These are phyloP conservation scores for Diaporthe vaccinii DNA, from an alignment of 2,329 filamentous ascomycete genomes.

Conservation along the genomic window DNA sequence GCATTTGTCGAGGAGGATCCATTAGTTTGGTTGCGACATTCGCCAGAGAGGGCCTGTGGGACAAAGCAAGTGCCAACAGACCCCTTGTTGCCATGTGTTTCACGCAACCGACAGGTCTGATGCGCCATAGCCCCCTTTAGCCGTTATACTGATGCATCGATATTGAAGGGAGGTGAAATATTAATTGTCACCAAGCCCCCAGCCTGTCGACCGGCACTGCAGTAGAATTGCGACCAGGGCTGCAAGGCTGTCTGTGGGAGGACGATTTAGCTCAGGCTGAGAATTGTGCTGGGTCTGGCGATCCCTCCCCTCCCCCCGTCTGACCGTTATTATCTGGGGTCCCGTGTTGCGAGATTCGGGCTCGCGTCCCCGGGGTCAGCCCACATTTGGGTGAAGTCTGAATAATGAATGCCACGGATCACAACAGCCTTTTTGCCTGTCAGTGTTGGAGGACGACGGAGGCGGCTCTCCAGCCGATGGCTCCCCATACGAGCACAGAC, in stretches of 20 bases:
- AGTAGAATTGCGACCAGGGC: slow-evolving; percentile 13
- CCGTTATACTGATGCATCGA: background rate
- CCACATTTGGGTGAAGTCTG: slow-evolving; percentile 8
- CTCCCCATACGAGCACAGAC: slow-evolving; percentile 2
- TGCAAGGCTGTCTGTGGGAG: slow-evolving; percentile 25
- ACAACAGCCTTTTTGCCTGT: slow-evolving; percentile 6
- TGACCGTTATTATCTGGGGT: slow-evolving; percentile 18
- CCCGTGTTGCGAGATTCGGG: slow-evolving; percentile 30
- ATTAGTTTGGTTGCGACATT: slow-evolving; percentile 12
- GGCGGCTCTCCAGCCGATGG: slow-evolving; percentile 15
- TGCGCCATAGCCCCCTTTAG: slow-evolving; percentile 14
- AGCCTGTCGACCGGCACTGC: background rate
- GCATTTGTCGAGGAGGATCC: background rate
- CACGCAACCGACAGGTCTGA: slow-evolving; percentile 26
- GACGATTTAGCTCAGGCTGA: slow-evolving; percentile 40
- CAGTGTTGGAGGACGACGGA: background rate
- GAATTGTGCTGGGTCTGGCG: slow-evolving; percentile 39
- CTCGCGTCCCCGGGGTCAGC: slow-evolving; percentile 17
- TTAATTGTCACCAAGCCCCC: slow-evolving; percentile 14
- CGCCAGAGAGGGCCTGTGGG: background rate
- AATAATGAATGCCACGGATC: slow-evolving; percentile 23
- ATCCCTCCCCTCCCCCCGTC: slow-evolving; percentile 19
- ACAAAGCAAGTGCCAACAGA: background rate
- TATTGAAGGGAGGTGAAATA: slow-evolving; percentile 28
- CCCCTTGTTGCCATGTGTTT: slow-evolving; percentile 40